Evolutionary conservation across 192 early-diverging fungal species (phyloP), one percentile per base, ranked within the genome.

Genomic region (Linnemannia schmuckeri): DNA sequence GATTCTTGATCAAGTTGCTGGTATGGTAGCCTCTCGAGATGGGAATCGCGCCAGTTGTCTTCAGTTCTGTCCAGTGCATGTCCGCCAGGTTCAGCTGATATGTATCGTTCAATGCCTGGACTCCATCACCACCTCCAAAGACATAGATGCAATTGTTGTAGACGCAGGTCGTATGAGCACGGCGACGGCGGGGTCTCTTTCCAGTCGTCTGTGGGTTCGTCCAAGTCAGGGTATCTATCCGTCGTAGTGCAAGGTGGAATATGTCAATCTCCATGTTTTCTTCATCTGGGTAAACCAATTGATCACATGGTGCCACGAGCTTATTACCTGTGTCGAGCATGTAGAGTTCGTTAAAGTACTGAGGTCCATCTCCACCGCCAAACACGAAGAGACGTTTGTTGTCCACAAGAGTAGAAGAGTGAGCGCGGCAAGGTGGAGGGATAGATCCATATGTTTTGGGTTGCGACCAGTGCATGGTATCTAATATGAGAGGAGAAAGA

Each of bases 121-220:
- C 91, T 9, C 97, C 97, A 76, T 98, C 96, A 38, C 97, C 97
- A 22, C 97, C 97, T 57, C 96, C 97, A 88, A 96, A 96, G 38
- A 98, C 85, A 75, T 97, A 96, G 42, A 97, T 91, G 44, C 88
- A 88, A 24, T 93, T 93, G 68, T 94, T 91, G 82, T 95, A 95
- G 63, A 95, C 92, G 87, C 95, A 97, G 12, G 95, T 94, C 1
- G 95, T 93, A 84, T 98, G 97, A 22, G 97, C 96, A 44, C 97
- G 93, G 24, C 97, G 90, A 37, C 93, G 90, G 13, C 91, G 90
- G 27, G 96, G 96, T 4, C 78, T 80, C 10, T 76, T 70, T 17
- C 93, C 94, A 1, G 87, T 77, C 13, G 92, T 90, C n/a, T 83
- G 61, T 24, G 95, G 94, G 47, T 95, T 93, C 15, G 90, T 90